A percentile compares a stretch with the other conserved stretches of the same genome.
These are phyloP conservation scores for Neurospora sp. DNA, from an alignment of 495 filamentous ascomycete genomes.

Conservation along the genomic window DNA sequence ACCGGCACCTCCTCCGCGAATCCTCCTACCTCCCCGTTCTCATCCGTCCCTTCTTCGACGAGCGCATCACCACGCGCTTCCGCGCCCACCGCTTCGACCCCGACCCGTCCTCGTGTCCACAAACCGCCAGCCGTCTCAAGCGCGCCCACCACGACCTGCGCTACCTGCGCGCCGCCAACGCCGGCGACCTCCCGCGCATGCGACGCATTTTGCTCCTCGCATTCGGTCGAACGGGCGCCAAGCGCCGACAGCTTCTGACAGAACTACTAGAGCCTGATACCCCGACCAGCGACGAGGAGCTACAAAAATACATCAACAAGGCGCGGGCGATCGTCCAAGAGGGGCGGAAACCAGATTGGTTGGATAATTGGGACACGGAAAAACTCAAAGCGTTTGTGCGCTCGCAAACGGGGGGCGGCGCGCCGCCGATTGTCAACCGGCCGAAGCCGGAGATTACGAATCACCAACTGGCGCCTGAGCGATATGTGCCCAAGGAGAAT, in stretches of 20 bases:
- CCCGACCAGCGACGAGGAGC: conserved; percentile 25
- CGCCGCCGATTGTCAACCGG: conserved; percentile 4
- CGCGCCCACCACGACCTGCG: conserved; percentile 27
- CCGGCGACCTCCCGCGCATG: conserved; percentile 51
- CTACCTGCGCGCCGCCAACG: conserved; percentile 33
- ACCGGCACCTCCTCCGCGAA: conserved; percentile 74
- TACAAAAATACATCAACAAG: conserved; percentile 13
- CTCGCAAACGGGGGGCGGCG: conserved; percentile 3
- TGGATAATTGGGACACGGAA: conserved; percentile 32
- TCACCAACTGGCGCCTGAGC: conserved; percentile 34
- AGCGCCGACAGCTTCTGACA: conserved; percentile 51
- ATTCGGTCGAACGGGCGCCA: conserved; percentile 66
- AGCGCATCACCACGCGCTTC: conserved; percentile 52
- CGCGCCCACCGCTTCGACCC: conserved; percentile 12
- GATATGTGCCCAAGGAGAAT: conserved; percentile 46
- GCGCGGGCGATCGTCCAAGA: background rate
- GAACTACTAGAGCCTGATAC: conserved; percentile 33
- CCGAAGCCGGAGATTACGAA: conserved; percentile 26
- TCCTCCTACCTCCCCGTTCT: conserved; percentile 67
- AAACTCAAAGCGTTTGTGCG: conserved; percentile 23
- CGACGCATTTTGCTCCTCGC: conserved; percentile 52
- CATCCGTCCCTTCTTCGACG: conserved; percentile 49
- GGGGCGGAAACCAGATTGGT: conserved; percentile 22
- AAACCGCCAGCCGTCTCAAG: conserved; percentile 8
- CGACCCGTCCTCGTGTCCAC: background rate